These are phyloP conservation scores for Retiboletus fuscus DNA, from an alignment of 1,284 basidiomycete genomes.

Conservation along the genomic window DNA sequence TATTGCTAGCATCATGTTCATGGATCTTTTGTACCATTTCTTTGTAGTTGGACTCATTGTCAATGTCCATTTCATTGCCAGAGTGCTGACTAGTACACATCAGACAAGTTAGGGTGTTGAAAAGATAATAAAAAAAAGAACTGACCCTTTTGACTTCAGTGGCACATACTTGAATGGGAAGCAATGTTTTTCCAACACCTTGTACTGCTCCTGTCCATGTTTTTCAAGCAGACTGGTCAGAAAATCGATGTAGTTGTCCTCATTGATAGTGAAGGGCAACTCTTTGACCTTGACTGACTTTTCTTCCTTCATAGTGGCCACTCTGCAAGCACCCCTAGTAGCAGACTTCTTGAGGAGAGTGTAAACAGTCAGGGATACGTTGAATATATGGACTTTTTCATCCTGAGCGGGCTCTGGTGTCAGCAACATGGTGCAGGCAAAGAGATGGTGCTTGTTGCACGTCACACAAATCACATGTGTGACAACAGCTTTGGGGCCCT, in stretches of 20 bases:
- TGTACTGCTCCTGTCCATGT: neutral
- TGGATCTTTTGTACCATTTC: slow-evolving; percentile 32
- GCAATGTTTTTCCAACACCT: neutral
- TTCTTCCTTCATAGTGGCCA: neutral
- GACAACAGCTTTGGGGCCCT: neutral
- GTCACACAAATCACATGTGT: neutral
- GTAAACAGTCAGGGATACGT: slow-evolving; percentile 4
- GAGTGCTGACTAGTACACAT: slow-evolving; percentile 4
- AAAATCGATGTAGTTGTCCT: slow-evolving; percentile 4
- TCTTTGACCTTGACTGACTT: slow-evolving; percentile 3
- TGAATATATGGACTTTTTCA: slow-evolving; percentile 9
- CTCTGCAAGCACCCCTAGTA: neutral
- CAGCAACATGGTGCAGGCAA: neutral
- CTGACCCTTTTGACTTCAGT: neutral
- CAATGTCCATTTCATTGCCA: slow-evolving; percentile 22
- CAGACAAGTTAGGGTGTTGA: too few relatives aligned
- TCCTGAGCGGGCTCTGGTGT: slow-evolving; percentile 4
- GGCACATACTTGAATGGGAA: neutral
- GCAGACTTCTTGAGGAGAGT: slow-evolving; percentile 6
- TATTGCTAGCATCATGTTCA: neutral
- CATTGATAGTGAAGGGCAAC: neutral
- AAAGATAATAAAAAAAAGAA: neutral
- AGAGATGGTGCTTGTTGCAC: neutral
- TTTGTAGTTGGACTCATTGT: slow-evolving; percentile 28
- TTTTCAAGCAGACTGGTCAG: neutral